These are phyloP conservation scores for Phoenix dactylifera DNA, from an alignment of 176 grass and related monocot species.

Conservation along the genomic window DNA sequence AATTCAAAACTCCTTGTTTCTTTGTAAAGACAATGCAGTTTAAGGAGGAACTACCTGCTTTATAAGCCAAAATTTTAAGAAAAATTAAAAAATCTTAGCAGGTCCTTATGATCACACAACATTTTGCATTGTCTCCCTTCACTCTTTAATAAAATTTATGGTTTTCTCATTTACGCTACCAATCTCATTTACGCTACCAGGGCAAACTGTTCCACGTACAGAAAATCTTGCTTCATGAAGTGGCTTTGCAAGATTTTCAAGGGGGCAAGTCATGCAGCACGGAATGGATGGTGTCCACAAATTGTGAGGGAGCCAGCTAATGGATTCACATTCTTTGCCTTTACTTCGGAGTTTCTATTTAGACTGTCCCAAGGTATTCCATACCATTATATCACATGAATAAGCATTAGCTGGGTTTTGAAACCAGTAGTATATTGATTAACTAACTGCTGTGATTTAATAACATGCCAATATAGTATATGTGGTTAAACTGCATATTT, in stretches of 20 bases:
- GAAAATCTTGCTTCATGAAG: slow-evolving; percentile 84
- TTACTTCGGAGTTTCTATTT: background rate
- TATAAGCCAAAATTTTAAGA: no score
- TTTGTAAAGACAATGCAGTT: no score
- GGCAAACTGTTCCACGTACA: slow-evolving; percentile 26
- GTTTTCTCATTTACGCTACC: slow-evolving; percentile 22
- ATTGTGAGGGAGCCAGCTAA: slow-evolving; percentile 23
- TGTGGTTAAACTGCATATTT: background rate
- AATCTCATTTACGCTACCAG: slow-evolving; percentile 8
- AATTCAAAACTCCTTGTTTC: no score
- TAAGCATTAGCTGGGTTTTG: background rate
- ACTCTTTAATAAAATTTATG: slow-evolving; percentile 2
- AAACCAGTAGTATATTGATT: no score
- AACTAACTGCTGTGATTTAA: no score
- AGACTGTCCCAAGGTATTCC: background rate
- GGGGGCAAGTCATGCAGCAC: slow-evolving; percentile 39
- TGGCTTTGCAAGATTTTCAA: slow-evolving; percentile 81
- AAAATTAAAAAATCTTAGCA: no score
- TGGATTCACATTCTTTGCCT: no score
- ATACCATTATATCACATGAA: background rate
- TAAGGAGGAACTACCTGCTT: no score
- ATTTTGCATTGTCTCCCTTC: background rate
- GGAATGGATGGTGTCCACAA: slow-evolving; percentile 30
- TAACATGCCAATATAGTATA: no score
- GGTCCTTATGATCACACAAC: slow-evolving; percentile 6